phyloP scores from a whole-genome alignment of 495 filamentous ascomycete species.

The Tuber aestivum region DNA sequence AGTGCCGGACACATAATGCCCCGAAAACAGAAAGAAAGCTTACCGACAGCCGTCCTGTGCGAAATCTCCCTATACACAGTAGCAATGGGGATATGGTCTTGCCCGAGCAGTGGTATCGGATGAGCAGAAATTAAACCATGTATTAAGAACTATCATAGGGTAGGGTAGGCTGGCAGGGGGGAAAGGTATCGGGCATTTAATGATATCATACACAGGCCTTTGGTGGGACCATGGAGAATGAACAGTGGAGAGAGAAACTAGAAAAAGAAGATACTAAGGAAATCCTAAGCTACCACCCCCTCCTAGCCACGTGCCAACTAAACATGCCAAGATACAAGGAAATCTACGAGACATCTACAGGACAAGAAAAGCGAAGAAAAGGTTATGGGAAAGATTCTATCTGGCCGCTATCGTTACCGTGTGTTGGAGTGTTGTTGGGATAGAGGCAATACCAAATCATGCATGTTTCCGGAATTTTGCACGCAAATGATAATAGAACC shows the following conservation, averaged over 20 bases:
- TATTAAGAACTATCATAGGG: background rate
- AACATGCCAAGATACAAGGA: background rate
- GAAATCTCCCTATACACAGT: background rate
- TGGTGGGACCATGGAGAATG: background rate
- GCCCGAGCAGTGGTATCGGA: too few relatives aligned
- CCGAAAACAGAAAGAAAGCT: background rate
- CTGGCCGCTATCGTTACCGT: background rate
- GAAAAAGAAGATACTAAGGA: background rate
- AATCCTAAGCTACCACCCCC: background rate
- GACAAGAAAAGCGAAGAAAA: background rate
- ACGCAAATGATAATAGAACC: too few relatives aligned
- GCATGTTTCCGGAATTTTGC: too few relatives aligned
- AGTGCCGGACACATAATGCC: too few relatives aligned
- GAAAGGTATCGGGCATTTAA: background rate
- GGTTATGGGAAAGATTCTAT: background rate
- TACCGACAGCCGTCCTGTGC: background rate
- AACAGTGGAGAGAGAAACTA: background rate
- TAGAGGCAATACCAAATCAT: too few relatives aligned
- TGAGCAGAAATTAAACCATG: too few relatives aligned
- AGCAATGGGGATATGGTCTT: background rate
- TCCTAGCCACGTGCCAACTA: too few relatives aligned
- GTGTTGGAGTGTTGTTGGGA: background rate
- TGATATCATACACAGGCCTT: background rate
- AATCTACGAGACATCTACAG: background rate
- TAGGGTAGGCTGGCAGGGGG: background rate